Conservation (phyloP, 345 rosid genomes). For the Salix arbutifolia region DNA sequence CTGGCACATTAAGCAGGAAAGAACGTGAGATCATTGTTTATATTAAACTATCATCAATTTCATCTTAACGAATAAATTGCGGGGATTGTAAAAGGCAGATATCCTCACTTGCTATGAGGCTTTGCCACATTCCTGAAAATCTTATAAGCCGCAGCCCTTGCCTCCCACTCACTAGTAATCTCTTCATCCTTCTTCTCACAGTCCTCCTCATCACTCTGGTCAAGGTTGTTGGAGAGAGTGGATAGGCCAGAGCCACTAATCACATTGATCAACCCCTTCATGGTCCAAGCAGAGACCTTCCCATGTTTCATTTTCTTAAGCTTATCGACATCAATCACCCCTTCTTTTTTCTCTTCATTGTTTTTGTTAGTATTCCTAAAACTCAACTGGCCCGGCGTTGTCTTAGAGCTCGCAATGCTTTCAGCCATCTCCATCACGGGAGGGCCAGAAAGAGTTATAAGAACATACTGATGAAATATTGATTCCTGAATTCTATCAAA, state of each 20-base stretch:
- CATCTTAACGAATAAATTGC: not conserved
- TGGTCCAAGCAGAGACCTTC: conserved; percentile 70
- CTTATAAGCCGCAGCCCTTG: conserved; percentile 57
- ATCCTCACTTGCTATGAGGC: conserved; percentile 47
- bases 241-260: conserved; percentile 45
- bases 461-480: conserved; percentile 55
- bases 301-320: conserved; percentile 55
- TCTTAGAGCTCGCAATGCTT: conserved; percentile 14
- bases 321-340: conserved; percentile 61
- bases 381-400: conserved; percentile 42
- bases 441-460: conserved; percentile 51
- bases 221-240: conserved; percentile 38
- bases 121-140: conserved; percentile 61
- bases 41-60: not conserved
- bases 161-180: conserved; percentile 68
- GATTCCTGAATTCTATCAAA: conserved; percentile 67
- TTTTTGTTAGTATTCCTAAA: conserved; percentile 29
- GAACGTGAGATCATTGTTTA: not conserved
- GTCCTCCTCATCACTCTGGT: conserved; percentile 42
- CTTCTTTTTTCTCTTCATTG: conserved; percentile 34
- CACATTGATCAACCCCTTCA: conserved; percentile 56
- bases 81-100: not conserved
- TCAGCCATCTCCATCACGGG: conserved; percentile 54
- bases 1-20: conserved; percentile 23
- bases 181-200: conserved; percentile 39